phyloP scores from a whole-genome alignment of 73 alveolate genomes.

The Symbiodinium natans region DNA sequence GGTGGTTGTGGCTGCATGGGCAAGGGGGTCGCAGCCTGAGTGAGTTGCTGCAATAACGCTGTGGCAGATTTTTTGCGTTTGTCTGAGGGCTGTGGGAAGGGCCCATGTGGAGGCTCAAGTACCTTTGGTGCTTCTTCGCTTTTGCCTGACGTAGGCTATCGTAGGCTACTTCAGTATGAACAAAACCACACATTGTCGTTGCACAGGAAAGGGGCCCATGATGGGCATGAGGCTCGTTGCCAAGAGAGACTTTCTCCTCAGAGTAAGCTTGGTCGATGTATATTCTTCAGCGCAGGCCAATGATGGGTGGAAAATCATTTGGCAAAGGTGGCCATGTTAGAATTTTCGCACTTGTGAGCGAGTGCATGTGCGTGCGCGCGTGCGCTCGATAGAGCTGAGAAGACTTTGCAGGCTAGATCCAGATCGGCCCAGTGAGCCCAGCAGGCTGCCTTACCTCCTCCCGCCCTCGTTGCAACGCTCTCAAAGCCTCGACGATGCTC shows the following conservation, averaged over 20 bases:
- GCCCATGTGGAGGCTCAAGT: conserved; percentile 2
- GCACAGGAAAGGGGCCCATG: neutral
- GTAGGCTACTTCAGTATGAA: neutral
- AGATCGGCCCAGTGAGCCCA: neutral
- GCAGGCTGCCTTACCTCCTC: neutral
- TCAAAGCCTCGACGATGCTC: neutral
- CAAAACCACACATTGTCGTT: neutral
- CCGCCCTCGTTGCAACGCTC: neutral
- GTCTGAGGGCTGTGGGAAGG: neutral
- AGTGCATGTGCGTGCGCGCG: too few species aligned
- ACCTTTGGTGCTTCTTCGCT: neutral
- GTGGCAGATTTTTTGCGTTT: too few species aligned
- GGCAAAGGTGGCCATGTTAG: conserved; percentile 42
- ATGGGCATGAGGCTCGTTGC: neutral
- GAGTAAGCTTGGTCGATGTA: too few species aligned
- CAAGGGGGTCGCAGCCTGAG: neutral
- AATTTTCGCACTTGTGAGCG: too few species aligned
- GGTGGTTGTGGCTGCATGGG: conserved; percentile 11
- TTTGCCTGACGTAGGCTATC: neutral
- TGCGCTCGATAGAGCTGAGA: too few species aligned
- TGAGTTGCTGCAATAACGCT: too few species aligned
- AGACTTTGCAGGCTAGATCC: neutral
- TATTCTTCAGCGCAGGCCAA: neutral
- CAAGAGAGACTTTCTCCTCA: neutral
- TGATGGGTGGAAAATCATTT: conserved; percentile 34